Base-by-base conservation (phyloP, 1,284 basidiomycete species). In the Peniophora sp. region DNA sequence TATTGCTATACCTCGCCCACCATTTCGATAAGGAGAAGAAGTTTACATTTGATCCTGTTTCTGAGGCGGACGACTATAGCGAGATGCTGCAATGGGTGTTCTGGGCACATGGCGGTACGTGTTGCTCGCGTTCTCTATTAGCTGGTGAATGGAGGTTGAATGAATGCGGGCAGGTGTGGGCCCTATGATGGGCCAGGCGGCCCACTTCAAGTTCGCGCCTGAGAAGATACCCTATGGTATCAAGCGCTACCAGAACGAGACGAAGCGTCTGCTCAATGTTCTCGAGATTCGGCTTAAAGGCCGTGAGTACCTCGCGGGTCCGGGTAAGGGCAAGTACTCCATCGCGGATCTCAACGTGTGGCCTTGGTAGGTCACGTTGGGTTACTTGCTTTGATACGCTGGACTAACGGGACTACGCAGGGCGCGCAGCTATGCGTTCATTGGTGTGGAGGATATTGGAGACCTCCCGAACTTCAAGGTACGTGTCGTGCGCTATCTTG, bases 181-280 rank as follows among this genome's bases (percentile, higher is more conserved):
- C 12, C 84, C 85, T 2, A 88, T 87, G 82, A 81, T 85, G 66
- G 85, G 86, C 17, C 87, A 90, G n/a, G 38, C 78, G 10, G 72
- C 75, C 60, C 79, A 83, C 65, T 86, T 85, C 55, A 63, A 63
- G 11, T 72, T 60, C 54, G 82, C 81, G 1, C 74, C 80, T 0
- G 83, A 83, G 59, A 77, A 83, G 52, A 75, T 85, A 46, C 81
- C 82, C 2, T 85, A 83, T 55, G 83, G 72, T 10, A 81, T 78
- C 62, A 77, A 78, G 54, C 73, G 44, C 44, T 45, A 23, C 44
- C 19, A 16, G 9, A n/a, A 45, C 44, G 44, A 45, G 44, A 45
- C 44, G 20, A 45, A 23, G 23, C 44, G 44, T 24, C 44, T 45
- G 19, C 23, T 22, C 23, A n/a, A 20, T 9, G 44, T 45, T 3